These are phyloP conservation scores for Taphrina communis DNA, from an alignment of 1,139 yeast genomes.

Conservation along the genomic window DNA sequence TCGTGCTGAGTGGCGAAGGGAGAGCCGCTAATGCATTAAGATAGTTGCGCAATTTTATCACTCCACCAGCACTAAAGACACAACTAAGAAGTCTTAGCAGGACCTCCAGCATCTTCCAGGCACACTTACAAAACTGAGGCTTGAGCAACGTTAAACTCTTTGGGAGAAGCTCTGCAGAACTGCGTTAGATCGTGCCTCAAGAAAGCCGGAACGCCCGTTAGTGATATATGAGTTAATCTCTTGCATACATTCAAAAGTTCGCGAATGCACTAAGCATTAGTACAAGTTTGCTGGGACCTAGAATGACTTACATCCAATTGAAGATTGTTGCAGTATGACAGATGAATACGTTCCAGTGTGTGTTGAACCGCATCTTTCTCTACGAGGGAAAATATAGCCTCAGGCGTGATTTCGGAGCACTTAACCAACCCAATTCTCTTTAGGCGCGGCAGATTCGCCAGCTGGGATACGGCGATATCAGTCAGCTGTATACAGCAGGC, in stretches of 20 bases:
- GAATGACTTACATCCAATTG: slow-evolving; percentile 52
- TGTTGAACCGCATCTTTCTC: slow-evolving; percentile 70
- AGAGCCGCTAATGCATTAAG: slow-evolving; percentile 52
- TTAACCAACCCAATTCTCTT: slow-evolving; percentile 93
- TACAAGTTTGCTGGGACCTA: background rate
- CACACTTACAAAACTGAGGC: slow-evolving; percentile 63
- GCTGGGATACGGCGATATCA: slow-evolving; percentile 77
- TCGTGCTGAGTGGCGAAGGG: background rate
- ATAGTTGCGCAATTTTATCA: slow-evolving; percentile 69
- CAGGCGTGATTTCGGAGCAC: slow-evolving; percentile 85
- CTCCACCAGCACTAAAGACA: slow-evolving; percentile 93
- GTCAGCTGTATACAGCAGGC: slow-evolving; percentile 94
- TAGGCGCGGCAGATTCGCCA: slow-evolving; percentile 77
- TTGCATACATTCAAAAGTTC: slow-evolving; percentile 80
- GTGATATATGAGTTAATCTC: slow-evolving; percentile 81
- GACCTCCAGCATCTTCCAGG: background rate
- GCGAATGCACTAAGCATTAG: slow-evolving; percentile 49
- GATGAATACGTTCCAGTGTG: slow-evolving; percentile 88
- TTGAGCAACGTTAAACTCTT: slow-evolving; percentile 88
- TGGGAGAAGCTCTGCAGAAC: slow-evolving; percentile 93
- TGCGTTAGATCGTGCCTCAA: slow-evolving; percentile 82
- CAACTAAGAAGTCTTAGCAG: slow-evolving; percentile 54
- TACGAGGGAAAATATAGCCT: slow-evolving; percentile 78
- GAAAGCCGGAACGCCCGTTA: slow-evolving; percentile 91
- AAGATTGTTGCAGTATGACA: slow-evolving; percentile 85